phyloP scores from a whole-genome alignment of 352 stramenopile species.

The Globisporangium nagaii region DNA sequence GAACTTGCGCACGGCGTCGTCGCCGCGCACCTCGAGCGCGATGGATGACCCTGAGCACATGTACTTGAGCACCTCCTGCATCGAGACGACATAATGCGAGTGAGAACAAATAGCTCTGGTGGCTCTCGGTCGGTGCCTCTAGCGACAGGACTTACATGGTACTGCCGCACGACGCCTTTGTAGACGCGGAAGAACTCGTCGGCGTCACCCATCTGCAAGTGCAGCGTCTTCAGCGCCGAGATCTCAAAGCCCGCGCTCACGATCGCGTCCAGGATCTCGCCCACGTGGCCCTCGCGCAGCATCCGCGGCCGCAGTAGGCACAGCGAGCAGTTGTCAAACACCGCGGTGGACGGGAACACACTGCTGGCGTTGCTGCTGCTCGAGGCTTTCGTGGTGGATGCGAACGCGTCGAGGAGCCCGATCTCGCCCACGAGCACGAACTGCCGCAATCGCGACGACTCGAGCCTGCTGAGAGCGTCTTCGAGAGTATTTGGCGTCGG shows the following conservation, averaged over 20 bases:
- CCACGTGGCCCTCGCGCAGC: slow-evolving; percentile 49
- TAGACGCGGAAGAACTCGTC: slow-evolving; percentile 91
- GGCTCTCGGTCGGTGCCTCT: too few relatives aligned
- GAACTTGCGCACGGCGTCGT: slow-evolving; percentile 77
- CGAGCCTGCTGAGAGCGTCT: slow-evolving; percentile 15
- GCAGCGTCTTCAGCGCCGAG: slow-evolving; percentile 82
- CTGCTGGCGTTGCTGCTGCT: background rate
- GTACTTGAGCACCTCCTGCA: slow-evolving; percentile 85
- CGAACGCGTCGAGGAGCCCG: slow-evolving; percentile 14
- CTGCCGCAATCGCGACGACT: slow-evolving; percentile 9
- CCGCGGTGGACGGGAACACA: slow-evolving; percentile 34
- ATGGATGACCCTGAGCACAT: slow-evolving; percentile 85
- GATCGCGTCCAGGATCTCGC: slow-evolving; percentile 81
- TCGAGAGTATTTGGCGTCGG: slow-evolving; percentile 21
- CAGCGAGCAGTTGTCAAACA: slow-evolving; percentile 62
- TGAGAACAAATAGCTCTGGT: background rate
- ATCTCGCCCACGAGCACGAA: slow-evolving; percentile 17
- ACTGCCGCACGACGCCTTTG: slow-evolving; percentile 65
- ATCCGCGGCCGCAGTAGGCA: slow-evolving; percentile 59
- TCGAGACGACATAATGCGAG: background rate
- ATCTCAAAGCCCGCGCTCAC: slow-evolving; percentile 81
- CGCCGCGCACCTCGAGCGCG: slow-evolving; percentile 85
- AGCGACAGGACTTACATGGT: slow-evolving; percentile 61
- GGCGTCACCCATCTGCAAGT: slow-evolving; percentile 68
- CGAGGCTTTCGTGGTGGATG: background rate